A percentile compares a stretch with the other conserved stretches of the same genome.
phyloP scores from a whole-genome alignment of 1,284 basidiomycete genomes.

The Cryptococcus sp. region DNA sequence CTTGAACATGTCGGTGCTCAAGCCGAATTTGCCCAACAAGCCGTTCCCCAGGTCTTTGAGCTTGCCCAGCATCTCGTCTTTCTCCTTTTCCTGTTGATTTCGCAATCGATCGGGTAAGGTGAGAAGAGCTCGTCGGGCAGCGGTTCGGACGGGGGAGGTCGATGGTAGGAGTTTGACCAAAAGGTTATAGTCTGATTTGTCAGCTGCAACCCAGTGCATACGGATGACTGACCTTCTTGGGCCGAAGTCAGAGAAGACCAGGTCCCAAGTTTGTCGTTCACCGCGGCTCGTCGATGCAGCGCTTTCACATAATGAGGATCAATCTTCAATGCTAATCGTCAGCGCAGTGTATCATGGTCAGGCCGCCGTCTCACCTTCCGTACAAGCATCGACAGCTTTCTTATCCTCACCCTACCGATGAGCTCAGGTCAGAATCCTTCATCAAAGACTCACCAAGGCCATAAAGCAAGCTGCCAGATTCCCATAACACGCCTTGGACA shows the following conservation, averaged over 20 bases:
- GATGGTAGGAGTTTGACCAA: constrained; percentile 61
- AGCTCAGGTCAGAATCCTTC: background rate
- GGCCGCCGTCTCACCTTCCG: constrained; percentile 24
- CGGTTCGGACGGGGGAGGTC: constrained; percentile 53
- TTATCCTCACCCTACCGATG: constrained; percentile 49
- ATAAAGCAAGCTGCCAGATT: constrained; percentile 41
- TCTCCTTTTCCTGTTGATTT: constrained; percentile 76
- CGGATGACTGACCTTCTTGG: constrained; percentile 62
- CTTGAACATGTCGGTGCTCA: constrained; percentile 91
- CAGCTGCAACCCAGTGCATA: constrained; percentile 7
- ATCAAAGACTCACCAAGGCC: constrained; percentile 17
- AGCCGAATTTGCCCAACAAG: constrained; percentile 80
- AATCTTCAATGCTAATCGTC: constrained; percentile 65
- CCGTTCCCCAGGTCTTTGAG: constrained; percentile 88
- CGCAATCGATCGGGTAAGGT: constrained; percentile 58
- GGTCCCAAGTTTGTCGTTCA: constrained; percentile 70
- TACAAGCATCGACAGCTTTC: constrained; percentile 46
- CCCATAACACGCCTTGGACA: constrained; percentile 36
- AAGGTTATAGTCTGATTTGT: constrained; percentile 63
- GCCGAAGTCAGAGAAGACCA: constrained; percentile 78
- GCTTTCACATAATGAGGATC: constrained; percentile 82
- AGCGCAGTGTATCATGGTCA: background rate
- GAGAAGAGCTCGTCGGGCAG: constrained; percentile 53
- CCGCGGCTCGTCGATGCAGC: constrained; percentile 74
- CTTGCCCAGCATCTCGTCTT: constrained; percentile 85